Base-by-base conservation (phyloP, 1,284 basidiomycete species). In the Cutaneotrichosporon arboriforme region DNA sequence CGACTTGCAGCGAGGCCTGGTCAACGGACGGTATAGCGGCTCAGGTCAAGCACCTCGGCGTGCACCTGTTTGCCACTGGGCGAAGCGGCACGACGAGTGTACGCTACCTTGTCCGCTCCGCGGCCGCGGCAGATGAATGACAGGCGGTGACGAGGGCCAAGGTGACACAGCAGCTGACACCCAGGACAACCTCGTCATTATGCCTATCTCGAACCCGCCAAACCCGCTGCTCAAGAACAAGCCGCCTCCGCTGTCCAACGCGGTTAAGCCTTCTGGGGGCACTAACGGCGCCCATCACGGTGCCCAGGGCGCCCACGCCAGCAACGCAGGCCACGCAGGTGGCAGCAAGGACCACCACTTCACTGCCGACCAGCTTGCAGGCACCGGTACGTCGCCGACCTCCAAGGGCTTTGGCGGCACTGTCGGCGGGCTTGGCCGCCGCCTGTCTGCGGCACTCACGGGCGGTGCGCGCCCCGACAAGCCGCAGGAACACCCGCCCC, bases 181-280 rank as follows among this genome's bases (percentile, higher is more conserved):
- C 26, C 55, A 73, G 71, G 56, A 63, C 47, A 63, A 65, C 47
- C 61, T 73, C 42, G 54, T 71, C 41, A 61, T 73, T 40, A 54
- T 72, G 3, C 70, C 70, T 0, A 55, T 68, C 14, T 61, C 65
- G 22, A 56, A 64, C 21, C 68, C 69, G 2, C 51, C 69, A 41
- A 71, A 70, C 58, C 65, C 69, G 4, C 54, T 72, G n/a, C 64
- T 73, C 35, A 36, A 15, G n/a, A 4, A 15, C 8, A 41, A 34
- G 20, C 49, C 49, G 4, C 34, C 34, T 1, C 41, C 49, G 4
- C 49, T 49, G 2, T 36, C 33, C 21, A 10, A 20, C 18, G 33
- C 34, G 1, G 15, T 31, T 18, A n/a, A 3, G 8, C 4, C 20
- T 1, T 8, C 48, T n/a, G n/a, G n/a, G n/a, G n/a, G n/a, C n/a